Percentiles rank a stretch among this genome's conserved stretches.
Conservation (phyloP, 1,284 basidiomycete species). For the Sporisorium scitamineum region DNA sequence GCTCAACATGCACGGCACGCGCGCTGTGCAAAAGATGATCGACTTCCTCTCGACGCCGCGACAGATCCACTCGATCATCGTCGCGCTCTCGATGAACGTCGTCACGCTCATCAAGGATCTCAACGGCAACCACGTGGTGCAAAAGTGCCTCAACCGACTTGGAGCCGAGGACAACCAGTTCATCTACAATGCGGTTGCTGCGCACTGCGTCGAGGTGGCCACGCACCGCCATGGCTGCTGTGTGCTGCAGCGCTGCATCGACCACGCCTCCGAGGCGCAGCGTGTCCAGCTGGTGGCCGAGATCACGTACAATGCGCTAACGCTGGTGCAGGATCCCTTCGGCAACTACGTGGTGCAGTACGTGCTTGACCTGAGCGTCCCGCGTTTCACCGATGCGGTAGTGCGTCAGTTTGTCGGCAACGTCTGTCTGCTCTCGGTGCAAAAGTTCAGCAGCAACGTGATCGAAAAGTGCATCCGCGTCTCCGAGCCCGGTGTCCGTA, state of each 20-base stretch:
- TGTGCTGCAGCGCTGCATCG: conserved; percentile 97
- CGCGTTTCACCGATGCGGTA: conserved; percentile 95
- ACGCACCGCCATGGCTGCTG: conserved; percentile 99
- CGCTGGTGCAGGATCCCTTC: conserved; percentile 98
- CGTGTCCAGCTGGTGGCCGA: conserved; percentile 97
- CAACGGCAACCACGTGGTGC: conserved; percentile 99
- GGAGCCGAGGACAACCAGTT: conserved; percentile 99
- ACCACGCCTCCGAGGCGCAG: conserved; percentile 96
- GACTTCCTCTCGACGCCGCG: conserved; percentile 80
- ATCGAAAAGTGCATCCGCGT: conserved; percentile 98
- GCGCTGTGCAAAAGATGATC: conserved; percentile 99
- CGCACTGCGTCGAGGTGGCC: conserved; percentile 98
- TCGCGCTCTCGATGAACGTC: conserved; percentile 95
- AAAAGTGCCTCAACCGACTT: conserved; percentile 98
- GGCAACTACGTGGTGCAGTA: conserved; percentile 97
- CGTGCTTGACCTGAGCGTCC: conserved; percentile 97
- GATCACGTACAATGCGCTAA: conserved; percentile 98
- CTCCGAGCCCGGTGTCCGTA: conserved; percentile 91
- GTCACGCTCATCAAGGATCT: conserved; percentile 99
- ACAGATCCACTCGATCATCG: conserved; percentile 97
- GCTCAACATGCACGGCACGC: conserved; percentile 99
- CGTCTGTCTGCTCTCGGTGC: conserved; percentile 95
- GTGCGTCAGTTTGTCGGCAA: conserved; percentile 98
- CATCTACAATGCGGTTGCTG: conserved; percentile 99
- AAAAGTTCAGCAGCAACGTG: conserved; percentile 97